These are phyloP conservation scores for Ustilago hordei DNA, from an alignment of 1,284 basidiomycete genomes.

Conservation along the genomic window DNA sequence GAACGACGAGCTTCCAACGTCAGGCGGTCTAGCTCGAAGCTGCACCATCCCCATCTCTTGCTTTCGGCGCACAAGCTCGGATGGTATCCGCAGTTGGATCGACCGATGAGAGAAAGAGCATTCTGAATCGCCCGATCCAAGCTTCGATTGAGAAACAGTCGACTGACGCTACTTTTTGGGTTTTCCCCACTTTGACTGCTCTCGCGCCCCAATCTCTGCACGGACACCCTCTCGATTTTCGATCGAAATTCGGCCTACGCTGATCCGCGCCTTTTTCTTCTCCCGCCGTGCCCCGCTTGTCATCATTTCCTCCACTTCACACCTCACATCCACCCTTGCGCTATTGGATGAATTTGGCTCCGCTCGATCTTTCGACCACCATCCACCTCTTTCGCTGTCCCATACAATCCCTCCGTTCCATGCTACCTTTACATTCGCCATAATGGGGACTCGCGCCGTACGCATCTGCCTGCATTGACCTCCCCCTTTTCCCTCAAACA, in stretches of 20 bases:
- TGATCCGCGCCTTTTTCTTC: not conserved
- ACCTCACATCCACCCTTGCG: conserved; percentile 5
- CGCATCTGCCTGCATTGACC: not conserved
- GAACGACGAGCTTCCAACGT: not conserved
- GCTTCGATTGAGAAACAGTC: not conserved
- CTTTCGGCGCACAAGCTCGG: not conserved
- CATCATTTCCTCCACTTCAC: conserved; percentile 7
- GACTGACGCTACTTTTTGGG: conserved; percentile 16
- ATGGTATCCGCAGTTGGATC: not conserved
- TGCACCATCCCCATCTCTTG: not conserved
- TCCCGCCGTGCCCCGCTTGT: not conserved
- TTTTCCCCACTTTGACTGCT: conserved; percentile 1
- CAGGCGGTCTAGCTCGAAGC: not conserved
- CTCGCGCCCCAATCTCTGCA: not conserved
- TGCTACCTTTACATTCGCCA: not conserved
- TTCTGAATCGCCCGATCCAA: not conserved
- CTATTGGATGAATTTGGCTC: not conserved
- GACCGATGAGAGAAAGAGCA: not conserved
- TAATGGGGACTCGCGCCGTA: not conserved
- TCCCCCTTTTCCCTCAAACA: not conserved
- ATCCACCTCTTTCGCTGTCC: not conserved
- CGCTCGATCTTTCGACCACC: not conserved
- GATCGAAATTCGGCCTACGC: conserved; percentile 4
- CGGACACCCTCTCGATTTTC: not conserved
- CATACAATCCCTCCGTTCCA: not conserved